A percentile compares a stretch with the other conserved stretches of the same genome.
Evolutionary conservation across 352 stramenopile species (phyloP).

Genomic region (Phytophthora idaei): DNA sequence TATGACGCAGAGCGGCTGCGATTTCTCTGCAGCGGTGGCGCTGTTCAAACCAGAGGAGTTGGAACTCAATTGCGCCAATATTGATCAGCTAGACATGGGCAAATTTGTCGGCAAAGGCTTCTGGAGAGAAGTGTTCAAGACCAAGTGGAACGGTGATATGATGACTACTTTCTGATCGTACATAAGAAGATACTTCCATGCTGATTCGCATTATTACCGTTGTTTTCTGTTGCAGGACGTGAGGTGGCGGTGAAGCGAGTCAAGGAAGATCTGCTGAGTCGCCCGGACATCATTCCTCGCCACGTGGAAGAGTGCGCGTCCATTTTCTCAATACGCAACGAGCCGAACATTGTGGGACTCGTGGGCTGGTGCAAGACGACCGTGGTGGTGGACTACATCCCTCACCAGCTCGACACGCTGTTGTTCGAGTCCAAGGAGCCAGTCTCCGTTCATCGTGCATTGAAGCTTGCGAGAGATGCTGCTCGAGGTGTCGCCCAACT

Average conservation of each 20-base stretch:
- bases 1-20: slow-evolving; percentile 52
- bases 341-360: slow-evolving; percentile 72
- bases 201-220: not conserved
- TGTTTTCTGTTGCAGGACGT: slow-evolving; percentile 37
- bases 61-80: slow-evolving; percentile 75
- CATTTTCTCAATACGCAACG: slow-evolving; percentile 73
- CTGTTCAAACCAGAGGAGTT: slow-evolving; percentile 63
- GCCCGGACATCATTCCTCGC: slow-evolving; percentile 66
- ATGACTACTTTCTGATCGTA: not conserved
- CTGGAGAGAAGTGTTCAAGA: slow-evolving; percentile 74
- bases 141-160: slow-evolving; percentile 67
- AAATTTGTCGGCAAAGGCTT: slow-evolving; percentile 73
- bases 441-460: slow-evolving; percentile 49
- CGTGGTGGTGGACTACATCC: slow-evolving; percentile 78
- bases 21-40: slow-evolving; percentile 63
- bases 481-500: slow-evolving; percentile 67
- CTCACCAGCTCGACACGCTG: slow-evolving; percentile 61
- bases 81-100: slow-evolving; percentile 50
- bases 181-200: not conserved
- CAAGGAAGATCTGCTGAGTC: slow-evolving; percentile 59
- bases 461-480: slow-evolving; percentile 60
- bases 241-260: slow-evolving; percentile 74
- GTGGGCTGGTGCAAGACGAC: slow-evolving; percentile 81
- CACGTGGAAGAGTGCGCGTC: slow-evolving; percentile 75
- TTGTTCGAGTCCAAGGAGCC: slow-evolving; percentile 55